Evolutionary conservation across 2,329 filamentous ascomycete genomes (phyloP).

Genomic region (Microcyclospora pomicola): DNA sequence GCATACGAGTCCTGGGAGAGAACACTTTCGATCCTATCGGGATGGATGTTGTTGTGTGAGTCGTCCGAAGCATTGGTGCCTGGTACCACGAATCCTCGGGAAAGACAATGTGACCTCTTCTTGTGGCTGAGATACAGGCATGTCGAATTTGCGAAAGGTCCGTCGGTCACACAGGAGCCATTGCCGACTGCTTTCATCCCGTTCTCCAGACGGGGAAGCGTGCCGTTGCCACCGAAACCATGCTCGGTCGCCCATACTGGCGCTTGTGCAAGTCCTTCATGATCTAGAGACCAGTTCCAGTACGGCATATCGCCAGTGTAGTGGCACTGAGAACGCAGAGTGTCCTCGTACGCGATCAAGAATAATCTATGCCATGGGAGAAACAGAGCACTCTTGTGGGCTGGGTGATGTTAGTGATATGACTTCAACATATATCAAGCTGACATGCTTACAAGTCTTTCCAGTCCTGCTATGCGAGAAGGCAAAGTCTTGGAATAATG

Average conservation of each 20-base stretch:
- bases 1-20: background rate
- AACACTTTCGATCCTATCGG: background rate
- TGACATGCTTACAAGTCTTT: no score
- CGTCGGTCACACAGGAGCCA: background rate
- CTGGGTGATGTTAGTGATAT: no score
- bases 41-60: background rate
- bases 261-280: background rate
- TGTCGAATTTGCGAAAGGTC: background rate
- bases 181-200: background rate
- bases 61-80: background rate
- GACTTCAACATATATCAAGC: no score
- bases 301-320: background rate
- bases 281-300: background rate
- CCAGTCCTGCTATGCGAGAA: no score
- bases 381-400: no score
- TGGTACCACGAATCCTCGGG: background rate
- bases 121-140: background rate
- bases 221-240: background rate
- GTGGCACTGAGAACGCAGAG: no score
- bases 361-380: no score
- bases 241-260: background rate
- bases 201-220: background rate
- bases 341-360: no score
- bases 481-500: no score
- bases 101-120: background rate